Percentiles rank a stretch among this genome's conserved stretches.
Evolutionary conservation across 2,329 filamentous ascomycete genomes (phyloP).

Genomic region (Cryphonectria carpinicola): DNA sequence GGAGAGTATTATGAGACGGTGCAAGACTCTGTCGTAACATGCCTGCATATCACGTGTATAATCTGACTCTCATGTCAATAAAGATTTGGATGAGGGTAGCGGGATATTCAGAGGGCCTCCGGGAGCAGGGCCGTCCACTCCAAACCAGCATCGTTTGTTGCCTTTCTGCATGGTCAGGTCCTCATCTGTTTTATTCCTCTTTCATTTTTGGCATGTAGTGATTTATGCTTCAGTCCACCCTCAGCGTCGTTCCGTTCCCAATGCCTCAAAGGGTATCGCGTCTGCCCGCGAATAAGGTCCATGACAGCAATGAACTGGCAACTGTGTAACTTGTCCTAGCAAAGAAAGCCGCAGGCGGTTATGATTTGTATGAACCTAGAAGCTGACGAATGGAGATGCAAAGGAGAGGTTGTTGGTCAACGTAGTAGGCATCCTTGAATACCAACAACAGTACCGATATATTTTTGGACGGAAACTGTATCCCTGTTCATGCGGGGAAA

Average conservation of each 20-base stretch:
- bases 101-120: not conserved
- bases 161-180: not conserved
- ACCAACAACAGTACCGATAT: too few species aligned
- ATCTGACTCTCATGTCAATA: not conserved
- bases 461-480: too few species aligned
- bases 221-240: not conserved
- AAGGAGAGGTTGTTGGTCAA: too few species aligned
- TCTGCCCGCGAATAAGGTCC: not conserved
- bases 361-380: too few species aligned
- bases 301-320: too few species aligned
- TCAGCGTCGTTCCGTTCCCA: not conserved
- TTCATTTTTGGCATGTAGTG: too few species aligned
- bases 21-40: not conserved
- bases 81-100: not conserved
- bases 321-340: too few species aligned
- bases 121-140: not conserved
- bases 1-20: too few species aligned
- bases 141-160: not conserved
- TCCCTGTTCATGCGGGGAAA: too few species aligned
- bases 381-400: too few species aligned
- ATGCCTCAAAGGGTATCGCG: not conserved
- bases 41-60: not conserved
- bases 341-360: too few species aligned
- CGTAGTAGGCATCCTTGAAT: too few species aligned
- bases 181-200: not conserved